Conservation (phyloP, 371 early-diverging fungal genomes). For the Mortierella sp. region DNA sequence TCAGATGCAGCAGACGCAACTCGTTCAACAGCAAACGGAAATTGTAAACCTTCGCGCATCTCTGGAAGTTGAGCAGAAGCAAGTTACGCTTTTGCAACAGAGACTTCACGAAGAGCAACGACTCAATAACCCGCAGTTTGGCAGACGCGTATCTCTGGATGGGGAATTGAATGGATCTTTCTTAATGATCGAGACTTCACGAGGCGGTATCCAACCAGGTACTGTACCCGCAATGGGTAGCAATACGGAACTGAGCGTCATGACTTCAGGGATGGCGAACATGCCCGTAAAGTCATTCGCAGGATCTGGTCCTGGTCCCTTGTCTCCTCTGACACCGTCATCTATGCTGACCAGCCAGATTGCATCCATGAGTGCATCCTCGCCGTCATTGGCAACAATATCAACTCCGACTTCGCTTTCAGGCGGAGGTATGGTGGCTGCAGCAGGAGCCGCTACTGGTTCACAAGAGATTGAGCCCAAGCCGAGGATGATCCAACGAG, state of each 20-base stretch:
- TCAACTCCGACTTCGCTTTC: background rate
- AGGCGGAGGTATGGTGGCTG: slow-evolving; percentile 16
- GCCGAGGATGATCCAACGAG: slow-evolving; percentile 34
- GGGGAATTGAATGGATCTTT: slow-evolving; percentile 40
- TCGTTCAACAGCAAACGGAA: slow-evolving; percentile 48
- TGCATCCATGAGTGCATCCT: background rate
- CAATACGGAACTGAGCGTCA: no score
- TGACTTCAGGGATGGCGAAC: no score
- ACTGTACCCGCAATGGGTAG: background rate
- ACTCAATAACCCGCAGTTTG: slow-evolving; percentile 20
- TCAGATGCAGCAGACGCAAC: slow-evolving; percentile 47
- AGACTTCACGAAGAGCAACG: slow-evolving; percentile 33
- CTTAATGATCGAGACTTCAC: slow-evolving; percentile 21
- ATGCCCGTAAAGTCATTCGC: background rate
- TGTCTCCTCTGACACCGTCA: background rate
- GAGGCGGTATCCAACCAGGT: background rate
- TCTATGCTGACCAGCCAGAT: slow-evolving; percentile 25
- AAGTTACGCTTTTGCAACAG: slow-evolving; percentile 24
- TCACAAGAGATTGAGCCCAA: slow-evolving; percentile 19
- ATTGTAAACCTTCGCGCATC: slow-evolving; percentile 40
- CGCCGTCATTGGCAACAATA: background rate
- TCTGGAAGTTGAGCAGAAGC: slow-evolving; percentile 43
- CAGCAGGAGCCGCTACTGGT: background rate
- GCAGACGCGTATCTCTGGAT: slow-evolving; percentile 39
- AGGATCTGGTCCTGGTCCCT: slow-evolving; percentile 4